These are phyloP conservation scores for Colletotrichum filicis DNA, from an alignment of 2,329 filamentous ascomycete species.

Conservation along the genomic window DNA sequence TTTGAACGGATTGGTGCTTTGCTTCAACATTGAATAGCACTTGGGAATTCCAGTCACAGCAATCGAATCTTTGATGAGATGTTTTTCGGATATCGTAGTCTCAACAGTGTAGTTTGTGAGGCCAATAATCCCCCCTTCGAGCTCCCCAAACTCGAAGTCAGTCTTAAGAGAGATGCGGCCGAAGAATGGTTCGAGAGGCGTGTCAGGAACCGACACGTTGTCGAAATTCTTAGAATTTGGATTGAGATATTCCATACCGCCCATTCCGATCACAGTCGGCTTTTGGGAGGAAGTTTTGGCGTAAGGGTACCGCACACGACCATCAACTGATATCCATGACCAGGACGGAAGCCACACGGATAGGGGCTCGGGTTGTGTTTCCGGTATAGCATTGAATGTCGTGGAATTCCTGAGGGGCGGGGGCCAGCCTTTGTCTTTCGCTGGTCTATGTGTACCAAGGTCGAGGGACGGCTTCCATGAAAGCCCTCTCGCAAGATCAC, in stretches of 20 bases:
- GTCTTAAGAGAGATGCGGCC: neutral
- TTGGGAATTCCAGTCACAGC: neutral
- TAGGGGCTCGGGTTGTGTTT: neutral
- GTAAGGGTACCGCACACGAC: neutral
- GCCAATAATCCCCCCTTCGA: neutral
- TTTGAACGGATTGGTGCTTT: neutral
- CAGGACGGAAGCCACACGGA: neutral
- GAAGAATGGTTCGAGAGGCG: neutral
- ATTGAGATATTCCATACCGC: neutral
- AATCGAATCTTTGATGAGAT: neutral
- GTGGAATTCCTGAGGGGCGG: neutral
- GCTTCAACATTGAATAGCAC: neutral
- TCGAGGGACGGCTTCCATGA: neutral
- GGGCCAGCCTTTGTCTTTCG: neutral
- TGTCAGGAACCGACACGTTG: neutral
- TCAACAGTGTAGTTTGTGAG: neutral
- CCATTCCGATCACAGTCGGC: too few species aligned
- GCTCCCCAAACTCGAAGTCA: neutral
- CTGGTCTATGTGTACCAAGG: neutral
- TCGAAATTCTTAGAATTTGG: neutral
- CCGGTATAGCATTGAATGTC: neutral
- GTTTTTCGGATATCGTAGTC: neutral
- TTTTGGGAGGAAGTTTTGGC: neutral
- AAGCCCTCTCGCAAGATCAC: neutral
- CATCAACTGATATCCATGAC: neutral